A percentile compares a stretch with the other conserved stretches of the same genome.
Evolutionary conservation across 257 asterid genomes (phyloP).

Genomic region (Solanum tarapatanum): DNA sequence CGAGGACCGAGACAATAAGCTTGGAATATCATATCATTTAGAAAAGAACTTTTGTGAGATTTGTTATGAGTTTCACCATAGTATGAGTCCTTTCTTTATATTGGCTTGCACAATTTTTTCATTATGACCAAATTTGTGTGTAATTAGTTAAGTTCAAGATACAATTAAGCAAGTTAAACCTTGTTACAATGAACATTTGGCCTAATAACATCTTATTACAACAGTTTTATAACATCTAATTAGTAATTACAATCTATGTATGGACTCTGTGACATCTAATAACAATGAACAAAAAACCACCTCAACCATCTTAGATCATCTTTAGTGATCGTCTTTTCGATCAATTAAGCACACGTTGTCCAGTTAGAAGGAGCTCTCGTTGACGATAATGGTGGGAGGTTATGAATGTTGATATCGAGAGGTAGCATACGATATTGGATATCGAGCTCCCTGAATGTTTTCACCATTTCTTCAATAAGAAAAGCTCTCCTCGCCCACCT

Average conservation of each 20-base stretch:
- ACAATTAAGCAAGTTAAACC: not conserved
- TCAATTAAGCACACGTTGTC: conserved; percentile 18
- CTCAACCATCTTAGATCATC: not conserved
- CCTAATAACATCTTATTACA: not conserved
- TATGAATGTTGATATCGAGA: conserved; percentile 54
- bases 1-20: not conserved
- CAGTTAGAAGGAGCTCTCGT: conserved; percentile 63
- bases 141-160: not conserved
- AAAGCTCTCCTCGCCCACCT: conserved; percentile 64
- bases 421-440: conserved; percentile 79
- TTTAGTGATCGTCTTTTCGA: not conserved
- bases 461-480: conserved; percentile 72
- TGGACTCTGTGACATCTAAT: not conserved
- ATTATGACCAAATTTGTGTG: not conserved
- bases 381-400: conserved; percentile 47
- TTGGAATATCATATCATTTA: not conserved
- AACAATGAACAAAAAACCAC: not conserved
- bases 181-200: not conserved
- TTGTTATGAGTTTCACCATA: not conserved
- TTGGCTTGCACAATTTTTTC: not conserved
- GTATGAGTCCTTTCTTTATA: not conserved
- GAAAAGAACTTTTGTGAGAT: not conserved
- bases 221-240: not conserved
- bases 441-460: conserved; percentile 58
- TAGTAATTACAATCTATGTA: not conserved